Evolutionary conservation across 768 basidiomycete genomes (phyloP), one percentile per base, ranked within the genome.

Genomic region (Omphalotus guepiniiformis): DNA sequence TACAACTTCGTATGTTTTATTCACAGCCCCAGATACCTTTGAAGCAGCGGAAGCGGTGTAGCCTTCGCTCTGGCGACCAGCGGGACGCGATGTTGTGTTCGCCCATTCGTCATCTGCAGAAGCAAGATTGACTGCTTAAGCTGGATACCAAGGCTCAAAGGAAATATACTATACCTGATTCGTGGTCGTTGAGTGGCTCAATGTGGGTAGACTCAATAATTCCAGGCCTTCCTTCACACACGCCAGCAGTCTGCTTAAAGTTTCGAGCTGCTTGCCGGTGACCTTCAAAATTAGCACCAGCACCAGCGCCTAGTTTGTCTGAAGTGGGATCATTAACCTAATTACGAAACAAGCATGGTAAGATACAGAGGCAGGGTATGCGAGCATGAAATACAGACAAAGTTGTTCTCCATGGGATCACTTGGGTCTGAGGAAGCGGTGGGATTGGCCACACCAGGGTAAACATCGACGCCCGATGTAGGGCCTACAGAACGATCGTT

Each of bases 161-260:
- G 30, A 39, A 35, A 6, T 29, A 12, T 2, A 52, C 61, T 26
- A 41, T 71, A 70, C 68, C 56, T 72, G 68, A 51, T 68, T 71
- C 4, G 69, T 66, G 49, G 42, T 76, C 67, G 49, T 70, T 69
- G 55, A 79, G 59, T 18, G 79, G 79, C 43, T 76, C 75, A 44
- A 80, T 78, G 53, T 78, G 63, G 19, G 75, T 65, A 26, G 66
- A 62, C 60, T 82, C 78, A 53, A 82, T 78, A 53, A 80, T 78
- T 15, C 79, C 78, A 5, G 80, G 76, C 2, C 68, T 70, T 12
- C 68, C 71, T 58, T 80, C 79, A 30, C 75, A 60, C 28, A 79
- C 77, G 16, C 79, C 76, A 7, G 75, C 70, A 6, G 65, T 61
- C 46, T 69, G 49, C 47, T 66, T 71, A 57, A 75, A 64, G 36